These are phyloP conservation scores for Penicillium sp. DNA, from an alignment of 2,329 filamentous ascomycete species.

Conservation along the genomic window DNA sequence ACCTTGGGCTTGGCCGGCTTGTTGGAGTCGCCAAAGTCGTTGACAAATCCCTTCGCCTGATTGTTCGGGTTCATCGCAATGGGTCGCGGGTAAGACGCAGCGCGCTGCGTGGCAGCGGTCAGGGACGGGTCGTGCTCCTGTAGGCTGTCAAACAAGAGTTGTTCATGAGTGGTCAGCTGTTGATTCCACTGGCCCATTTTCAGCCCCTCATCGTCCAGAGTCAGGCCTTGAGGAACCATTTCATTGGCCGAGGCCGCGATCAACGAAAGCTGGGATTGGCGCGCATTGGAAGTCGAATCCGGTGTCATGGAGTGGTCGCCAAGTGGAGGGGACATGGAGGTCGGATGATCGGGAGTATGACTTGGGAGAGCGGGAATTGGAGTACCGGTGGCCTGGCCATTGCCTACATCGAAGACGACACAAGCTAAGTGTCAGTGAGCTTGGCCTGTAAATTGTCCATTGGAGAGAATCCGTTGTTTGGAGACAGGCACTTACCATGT, in stretches of 20 bases:
- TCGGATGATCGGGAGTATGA: constrained; percentile 26
- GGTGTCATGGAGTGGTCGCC: constrained; percentile 30
- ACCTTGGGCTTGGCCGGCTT: constrained; percentile 44
- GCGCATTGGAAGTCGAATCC: constrained; percentile 32
- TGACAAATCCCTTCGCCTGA: constrained; percentile 37
- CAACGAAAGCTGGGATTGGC: constrained; percentile 41
- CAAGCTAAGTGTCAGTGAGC: too few species aligned
- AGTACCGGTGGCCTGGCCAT: constrained; percentile 26
- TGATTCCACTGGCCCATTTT: constrained; percentile 31
- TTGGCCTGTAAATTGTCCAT: too few species aligned
- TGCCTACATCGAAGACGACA: constrained; percentile 14
- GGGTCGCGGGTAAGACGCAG: constrained; percentile 36
- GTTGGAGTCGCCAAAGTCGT: constrained; percentile 35
- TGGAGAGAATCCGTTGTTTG: too few species aligned
- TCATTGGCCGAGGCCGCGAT: constrained; percentile 44
- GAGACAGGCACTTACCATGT: constrained; percentile 9
- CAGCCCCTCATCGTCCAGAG: constrained; percentile 34
- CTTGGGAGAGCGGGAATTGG: constrained; percentile 29
- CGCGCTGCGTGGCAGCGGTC: constrained; percentile 35
- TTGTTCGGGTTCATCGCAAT: constrained; percentile 40
- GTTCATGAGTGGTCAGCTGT: constrained; percentile 34
- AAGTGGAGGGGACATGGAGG: constrained; percentile 31
- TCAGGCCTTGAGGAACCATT: constrained; percentile 38
- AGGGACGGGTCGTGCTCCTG: constrained; percentile 37
- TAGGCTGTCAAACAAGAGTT: constrained; percentile 35